Evolutionary conservation across 1,139 yeast species (phyloP).

Genomic region (Saccharomyces hybrid): DNA sequence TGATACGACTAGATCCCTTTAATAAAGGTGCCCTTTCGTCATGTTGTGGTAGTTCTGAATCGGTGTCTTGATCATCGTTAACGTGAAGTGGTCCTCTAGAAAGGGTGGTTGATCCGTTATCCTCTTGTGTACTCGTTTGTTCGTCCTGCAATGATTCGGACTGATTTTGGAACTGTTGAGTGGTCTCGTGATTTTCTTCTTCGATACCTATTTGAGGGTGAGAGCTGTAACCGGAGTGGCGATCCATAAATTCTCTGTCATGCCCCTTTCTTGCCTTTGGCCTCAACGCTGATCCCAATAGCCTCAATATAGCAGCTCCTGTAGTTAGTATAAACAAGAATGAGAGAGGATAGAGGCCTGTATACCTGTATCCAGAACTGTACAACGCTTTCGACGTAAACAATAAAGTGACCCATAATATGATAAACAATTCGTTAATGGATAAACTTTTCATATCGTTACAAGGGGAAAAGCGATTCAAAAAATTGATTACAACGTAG

Average conservation of each 20-base stretch:
- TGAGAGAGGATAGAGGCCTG: conserved; percentile 54
- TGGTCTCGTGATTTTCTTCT: neutral
- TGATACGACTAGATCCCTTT: neutral
- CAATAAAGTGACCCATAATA: conserved; percentile 51
- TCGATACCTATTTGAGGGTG: conserved; percentile 5
- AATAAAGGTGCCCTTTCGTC: conserved; percentile 28
- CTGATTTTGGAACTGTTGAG: neutral
- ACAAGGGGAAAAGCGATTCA: conserved; percentile 46
- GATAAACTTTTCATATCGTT: conserved; percentile 66
- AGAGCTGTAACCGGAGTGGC: neutral
- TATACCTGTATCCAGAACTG: conserved; percentile 42
- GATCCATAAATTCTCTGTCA: neutral
- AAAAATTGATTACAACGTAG: conserved; percentile 47
- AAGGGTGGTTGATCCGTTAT: neutral
- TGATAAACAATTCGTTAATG: conserved; percentile 48
- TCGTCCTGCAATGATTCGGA: neutral
- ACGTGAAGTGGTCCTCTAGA: neutral
- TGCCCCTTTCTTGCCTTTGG: neutral
- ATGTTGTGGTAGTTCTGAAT: conserved; percentile 19
- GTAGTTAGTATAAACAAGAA: conserved; percentile 47
- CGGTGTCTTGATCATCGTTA: conserved; percentile 1
- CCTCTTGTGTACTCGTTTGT: neutral
- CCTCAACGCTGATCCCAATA: neutral
- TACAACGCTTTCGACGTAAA: conserved; percentile 40
- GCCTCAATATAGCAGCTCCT: conserved; percentile 36